phyloP scores from a whole-genome alignment of 2,329 filamentous ascomycete species.

The Bipolaris gigantea region DNA sequence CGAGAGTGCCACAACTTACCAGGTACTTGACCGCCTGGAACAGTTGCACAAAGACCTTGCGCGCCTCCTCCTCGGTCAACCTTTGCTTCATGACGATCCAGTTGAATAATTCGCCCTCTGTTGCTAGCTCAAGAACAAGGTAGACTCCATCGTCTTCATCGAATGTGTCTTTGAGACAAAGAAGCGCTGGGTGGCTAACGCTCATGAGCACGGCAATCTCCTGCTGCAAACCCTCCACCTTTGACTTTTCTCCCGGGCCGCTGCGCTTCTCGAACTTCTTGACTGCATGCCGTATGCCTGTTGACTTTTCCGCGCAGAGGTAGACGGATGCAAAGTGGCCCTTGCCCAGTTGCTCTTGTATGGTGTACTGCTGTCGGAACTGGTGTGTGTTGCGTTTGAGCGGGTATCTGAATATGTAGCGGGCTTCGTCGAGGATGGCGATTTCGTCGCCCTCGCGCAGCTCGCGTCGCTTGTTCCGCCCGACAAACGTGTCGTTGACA shows the following conservation, averaged over 20 bases:
- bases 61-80: slow-evolving; percentile 78
- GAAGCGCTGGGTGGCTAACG: slow-evolving; percentile 90
- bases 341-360: slow-evolving; percentile 85
- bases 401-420: slow-evolving; percentile 92
- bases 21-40: slow-evolving; percentile 95
- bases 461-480: slow-evolving; percentile 87
- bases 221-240: slow-evolving; percentile 84
- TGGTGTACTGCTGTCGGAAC: slow-evolving; percentile 84
- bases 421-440: slow-evolving; percentile 78
- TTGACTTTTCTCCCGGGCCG: slow-evolving; percentile 79
- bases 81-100: slow-evolving; percentile 90
- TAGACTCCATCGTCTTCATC: slow-evolving; percentile 90
- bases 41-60: slow-evolving; percentile 85
- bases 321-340: slow-evolving; percentile 96
- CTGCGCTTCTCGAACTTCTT: slow-evolving; percentile 90
- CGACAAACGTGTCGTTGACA: slow-evolving; percentile 87
- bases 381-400: slow-evolving; percentile 59
- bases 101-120: slow-evolving; percentile 95
- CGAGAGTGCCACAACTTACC: slow-evolving; percentile 56
- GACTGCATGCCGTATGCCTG: slow-evolving; percentile 82
- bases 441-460: slow-evolving; percentile 90
- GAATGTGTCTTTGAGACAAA: slow-evolving; percentile 94
- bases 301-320: slow-evolving; percentile 81
- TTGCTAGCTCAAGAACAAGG: slow-evolving; percentile 83
- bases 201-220: slow-evolving; percentile 97